A percentile compares a stretch with the other conserved stretches of the same genome.
Evolutionary conservation across 2,329 filamentous ascomycete species (phyloP).

Genomic region (Penicillium concentricum): DNA sequence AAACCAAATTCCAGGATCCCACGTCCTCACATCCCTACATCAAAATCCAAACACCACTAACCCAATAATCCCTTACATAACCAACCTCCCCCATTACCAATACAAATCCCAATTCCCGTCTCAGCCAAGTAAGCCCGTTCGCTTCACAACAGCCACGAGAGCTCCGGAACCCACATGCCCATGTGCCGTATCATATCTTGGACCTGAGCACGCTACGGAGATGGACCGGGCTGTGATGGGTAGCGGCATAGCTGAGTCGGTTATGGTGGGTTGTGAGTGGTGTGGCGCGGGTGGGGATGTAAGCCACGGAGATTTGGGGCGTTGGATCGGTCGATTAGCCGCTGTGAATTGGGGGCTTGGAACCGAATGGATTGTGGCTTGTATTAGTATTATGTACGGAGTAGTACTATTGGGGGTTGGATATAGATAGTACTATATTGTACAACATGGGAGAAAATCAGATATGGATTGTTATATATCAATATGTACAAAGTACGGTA

Average conservation of each 20-base stretch:
- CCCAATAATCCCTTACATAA: background rate
- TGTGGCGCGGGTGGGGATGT: slow-evolving; percentile 5
- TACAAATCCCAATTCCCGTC: background rate
- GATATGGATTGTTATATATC: too few species aligned
- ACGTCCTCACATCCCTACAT: background rate
- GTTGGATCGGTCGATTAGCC: slow-evolving; percentile 10
- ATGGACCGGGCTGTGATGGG: too few species aligned
- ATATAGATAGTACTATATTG: too few species aligned
- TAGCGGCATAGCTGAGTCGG: background rate
- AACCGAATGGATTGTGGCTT: background rate
- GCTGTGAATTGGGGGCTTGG: background rate
- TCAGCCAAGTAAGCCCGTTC: slow-evolving; percentile 8
- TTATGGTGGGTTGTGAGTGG: slow-evolving; percentile 5
- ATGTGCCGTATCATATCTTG: slow-evolving; percentile 7
- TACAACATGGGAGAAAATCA: too few species aligned
- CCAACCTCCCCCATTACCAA: background rate
- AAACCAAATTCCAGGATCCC: background rate
- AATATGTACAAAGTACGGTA: too few species aligned
- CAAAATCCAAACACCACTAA: background rate
- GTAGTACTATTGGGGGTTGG: background rate
- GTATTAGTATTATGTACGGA: too few species aligned
- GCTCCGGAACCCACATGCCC: background rate
- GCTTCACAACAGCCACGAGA: slow-evolving; percentile 4
- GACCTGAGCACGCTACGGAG: too few species aligned
- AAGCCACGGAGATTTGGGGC: slow-evolving; percentile 1